Base-by-base conservation (phyloP, 768 basidiomycete genomes). In the Pleurotus djamor region DNA sequence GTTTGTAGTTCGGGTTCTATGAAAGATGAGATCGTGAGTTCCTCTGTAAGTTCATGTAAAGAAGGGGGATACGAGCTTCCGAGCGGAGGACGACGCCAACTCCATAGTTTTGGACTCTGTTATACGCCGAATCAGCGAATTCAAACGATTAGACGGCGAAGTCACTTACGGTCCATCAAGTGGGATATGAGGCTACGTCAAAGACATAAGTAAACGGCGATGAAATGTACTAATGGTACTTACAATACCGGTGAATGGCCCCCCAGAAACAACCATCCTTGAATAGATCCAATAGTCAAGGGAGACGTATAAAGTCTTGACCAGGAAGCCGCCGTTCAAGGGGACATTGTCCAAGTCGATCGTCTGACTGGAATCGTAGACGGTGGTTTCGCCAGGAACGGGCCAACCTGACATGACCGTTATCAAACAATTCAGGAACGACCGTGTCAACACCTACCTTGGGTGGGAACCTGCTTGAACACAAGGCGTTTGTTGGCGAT, bases 201-300 rank as follows among this genome's bases (percentile, higher is more conserved):
- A 1, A 41, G 1, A 4, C 9, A 2, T 9, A 9, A 10, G 38
- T 1, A 41, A 14, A 12, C 9, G 45, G 4, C n/a, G 28, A 36
- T 35, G 17, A 60, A n/a, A n/a, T n/a, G n/a, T n/a, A 32, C 63
- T 59, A 37, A n/a, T 47, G 45, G 16, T 47, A n/a, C 45, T 17
- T 47, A 12, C 13, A 5, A 28, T 28, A 28, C 21, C 21, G 21
- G 21, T 28, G 21, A 28, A 28, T 3, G 21, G 21, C 3, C 21
- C 21, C 3, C 21, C 21, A 28, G 21, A 28, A 28, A 28, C 21
- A 28, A 28, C 59, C 81, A 81, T 79, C 45, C 65, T 63, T 8
- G 70, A 69, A 12, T 76, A 61, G 59, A 80, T 34, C 62, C 77
- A 80, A 0, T 80, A 81, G 52, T 83, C 83, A 41, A 83, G 64